A percentile compares a stretch with the other conserved stretches of the same genome.
Conservation (phyloP, 352 stramenopile species). For the Pythium folliculosum region DNA sequence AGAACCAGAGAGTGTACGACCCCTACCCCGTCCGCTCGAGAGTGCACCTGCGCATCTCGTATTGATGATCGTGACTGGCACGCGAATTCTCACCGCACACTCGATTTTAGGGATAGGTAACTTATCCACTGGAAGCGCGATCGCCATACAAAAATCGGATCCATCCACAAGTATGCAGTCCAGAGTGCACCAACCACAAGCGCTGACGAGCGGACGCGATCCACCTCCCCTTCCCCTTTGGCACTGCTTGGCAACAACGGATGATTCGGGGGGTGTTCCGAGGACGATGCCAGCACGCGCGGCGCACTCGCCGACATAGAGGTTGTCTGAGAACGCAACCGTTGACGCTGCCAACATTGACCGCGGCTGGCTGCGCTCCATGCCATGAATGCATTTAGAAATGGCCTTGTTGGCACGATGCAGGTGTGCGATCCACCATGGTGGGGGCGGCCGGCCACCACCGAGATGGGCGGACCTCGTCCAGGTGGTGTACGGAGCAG, state of each 20-base stretch:
- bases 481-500: neutral
- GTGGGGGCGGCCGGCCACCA: neutral
- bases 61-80: neutral
- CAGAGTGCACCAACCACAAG: neutral
- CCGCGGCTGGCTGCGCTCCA: neutral
- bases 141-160: neutral
- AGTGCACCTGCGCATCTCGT: neutral
- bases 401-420: too few species aligned
- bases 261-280: constrained; percentile 20
- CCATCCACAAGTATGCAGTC: neutral
- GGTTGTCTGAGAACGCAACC: constrained; percentile 1
- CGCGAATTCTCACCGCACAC: neutral
- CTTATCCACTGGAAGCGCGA: neutral
- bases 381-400: neutral
- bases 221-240: constrained; percentile 16
- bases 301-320: neutral
- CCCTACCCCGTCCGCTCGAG: constrained; percentile 14
- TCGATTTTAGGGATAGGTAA: neutral
- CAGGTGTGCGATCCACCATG: neutral
- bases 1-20: neutral
- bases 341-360: neutral
- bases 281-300: constrained; percentile 22
- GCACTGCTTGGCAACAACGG: constrained; percentile 8
- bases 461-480: neutral
- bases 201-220: neutral